phyloP scores from a whole-genome alignment of 768 basidiomycete species.

The Pulveroboletus ravenelii region DNA sequence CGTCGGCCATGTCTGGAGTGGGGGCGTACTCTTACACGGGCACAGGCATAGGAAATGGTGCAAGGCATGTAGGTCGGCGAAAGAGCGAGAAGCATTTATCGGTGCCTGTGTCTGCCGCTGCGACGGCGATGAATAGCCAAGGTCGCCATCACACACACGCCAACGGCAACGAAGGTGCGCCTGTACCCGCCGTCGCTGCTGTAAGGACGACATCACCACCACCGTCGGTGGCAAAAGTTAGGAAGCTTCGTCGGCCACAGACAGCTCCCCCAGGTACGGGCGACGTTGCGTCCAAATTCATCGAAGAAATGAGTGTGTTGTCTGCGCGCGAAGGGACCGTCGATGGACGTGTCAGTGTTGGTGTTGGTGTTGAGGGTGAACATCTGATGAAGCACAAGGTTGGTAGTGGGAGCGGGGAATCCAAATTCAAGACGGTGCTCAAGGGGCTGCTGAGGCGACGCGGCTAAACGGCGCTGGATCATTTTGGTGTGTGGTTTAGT shows the following conservation, averaged over 20 bases:
- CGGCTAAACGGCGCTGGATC: not conserved
- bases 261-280: slow-evolving; percentile 20
- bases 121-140: not conserved
- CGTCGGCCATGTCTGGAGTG: not conserved
- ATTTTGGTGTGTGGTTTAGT: slow-evolving; percentile 6
- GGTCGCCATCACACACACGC: too few relatives aligned
- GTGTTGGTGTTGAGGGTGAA: not conserved
- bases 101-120: not conserved
- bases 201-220: not conserved
- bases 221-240: slow-evolving; percentile 3
- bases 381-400: not conserved
- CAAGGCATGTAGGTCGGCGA: not conserved
- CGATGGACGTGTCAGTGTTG: not conserved
- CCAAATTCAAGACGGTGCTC: slow-evolving; percentile 14
- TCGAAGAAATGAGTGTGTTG: slow-evolving; percentile 4
- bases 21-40: not conserved
- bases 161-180: not conserved
- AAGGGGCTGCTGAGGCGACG: slow-evolving; percentile 17
- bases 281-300: slow-evolving; percentile 12
- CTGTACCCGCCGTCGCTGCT: not conserved
- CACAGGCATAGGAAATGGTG: not conserved
- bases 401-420: not conserved
- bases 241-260: slow-evolving; percentile 19
- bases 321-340: slow-evolving; percentile 1
- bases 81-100: not conserved